These are phyloP conservation scores for Suillus spraguei DNA, from an alignment of 768 basidiomycete genomes.

Conservation along the genomic window DNA sequence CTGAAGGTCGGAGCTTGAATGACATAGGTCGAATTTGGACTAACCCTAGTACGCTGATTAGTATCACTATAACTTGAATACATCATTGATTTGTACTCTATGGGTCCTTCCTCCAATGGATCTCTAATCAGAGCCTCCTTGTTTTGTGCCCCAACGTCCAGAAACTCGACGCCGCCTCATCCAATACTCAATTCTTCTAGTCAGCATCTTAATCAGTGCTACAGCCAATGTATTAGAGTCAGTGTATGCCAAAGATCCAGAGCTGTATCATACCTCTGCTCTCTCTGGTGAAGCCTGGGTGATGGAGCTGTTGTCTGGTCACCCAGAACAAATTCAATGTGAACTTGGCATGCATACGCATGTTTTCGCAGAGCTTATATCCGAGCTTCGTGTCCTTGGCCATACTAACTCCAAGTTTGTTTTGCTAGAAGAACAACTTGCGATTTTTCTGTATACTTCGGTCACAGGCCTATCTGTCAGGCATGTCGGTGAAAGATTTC, in stretches of 20 bases:
- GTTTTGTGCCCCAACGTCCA: not conserved
- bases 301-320: conserved; percentile 22
- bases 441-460: conserved; percentile 37
- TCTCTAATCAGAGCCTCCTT: too few species aligned
- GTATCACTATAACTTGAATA: too few species aligned
- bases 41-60: too few species aligned
- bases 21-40: too few species aligned
- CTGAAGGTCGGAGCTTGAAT: too few species aligned
- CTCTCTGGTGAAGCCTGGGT: conserved; percentile 27
- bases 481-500: conserved; percentile 39
- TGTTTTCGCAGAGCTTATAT: conserved; percentile 31
- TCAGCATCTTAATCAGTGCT: not conserved
- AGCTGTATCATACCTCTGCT: conserved; percentile 19
- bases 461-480: conserved; percentile 15
- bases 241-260: not conserved
- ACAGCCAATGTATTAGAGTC: not conserved
- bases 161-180: not conserved
- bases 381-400: conserved; percentile 23
- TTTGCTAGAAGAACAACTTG: conserved; percentile 37
- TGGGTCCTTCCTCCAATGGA: too few species aligned
- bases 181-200: not conserved
- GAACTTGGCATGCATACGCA: conserved; percentile 31
- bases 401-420: conserved; percentile 27
- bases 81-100: too few species aligned
- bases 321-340: conserved; percentile 16